Evolutionary conservation across 257 asterid species (phyloP), one percentile per base, ranked within the genome.

Genomic region (Solanum habrochaites): DNA sequence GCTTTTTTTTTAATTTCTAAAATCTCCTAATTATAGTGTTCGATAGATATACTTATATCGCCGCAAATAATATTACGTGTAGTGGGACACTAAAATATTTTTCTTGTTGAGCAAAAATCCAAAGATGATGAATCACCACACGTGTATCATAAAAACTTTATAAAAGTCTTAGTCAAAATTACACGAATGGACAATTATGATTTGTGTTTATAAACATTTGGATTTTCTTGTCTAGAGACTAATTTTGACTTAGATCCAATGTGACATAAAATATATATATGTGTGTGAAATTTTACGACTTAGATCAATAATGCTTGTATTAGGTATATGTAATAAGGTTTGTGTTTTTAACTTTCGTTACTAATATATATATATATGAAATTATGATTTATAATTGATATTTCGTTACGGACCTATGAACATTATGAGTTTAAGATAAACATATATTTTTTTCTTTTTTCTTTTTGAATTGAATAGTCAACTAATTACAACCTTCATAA

Each of bases 181-280:
- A 72, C 80, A 72, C 45, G 29, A 35, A 39, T 72, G 47, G 80
- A 35, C 80, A 72, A 72, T 35, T 72, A 4, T 35, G 80, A 72
- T 72, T 72, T 70, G 77, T 70, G 43, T 31, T 70, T 31, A 15
- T 15, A 70, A 31, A 6, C 5, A 70, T 70, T 70, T 31, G 77
- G 77, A 70, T 70, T 31, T 70, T 16, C 77, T 31, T 31, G 39
- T 69, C 75, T 69, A 11, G 5, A 27, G 31, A 29, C 23, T 69
- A 69, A 69, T 29, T 32, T 32, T 32, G 75, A 60, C 25, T 3
- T 21, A 5, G 66, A 58, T 58, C 66, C 29, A 60, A 23, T 58
- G 27, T 56, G 64, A 56, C 66, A 56, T 56, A 11, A 56, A 20
- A 56, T 56, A 56, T 56, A 56, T 56, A 20, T 20, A 8, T 2